Evolutionary conservation across 78 protist genomes (phyloP), one percentile per base, ranked within the genome.

Genomic region (Dictyostelium citrinum): DNA sequence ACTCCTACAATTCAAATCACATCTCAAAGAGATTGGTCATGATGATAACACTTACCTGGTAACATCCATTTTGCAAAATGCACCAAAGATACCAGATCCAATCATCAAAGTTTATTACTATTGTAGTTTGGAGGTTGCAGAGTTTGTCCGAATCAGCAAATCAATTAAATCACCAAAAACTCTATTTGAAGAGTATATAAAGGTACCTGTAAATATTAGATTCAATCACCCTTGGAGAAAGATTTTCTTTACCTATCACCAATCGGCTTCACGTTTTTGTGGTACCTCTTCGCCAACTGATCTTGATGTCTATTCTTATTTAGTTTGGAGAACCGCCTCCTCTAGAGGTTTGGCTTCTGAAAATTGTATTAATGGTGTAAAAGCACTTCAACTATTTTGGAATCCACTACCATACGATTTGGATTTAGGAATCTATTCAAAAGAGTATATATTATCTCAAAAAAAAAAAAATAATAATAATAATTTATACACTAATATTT

Each of bases 211-310:
- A 9, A 11, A 17, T 12, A 41, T 35, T 67, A 39, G 93, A 67
- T 88, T 88, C 46, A 76, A 88, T 31, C 93, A 88, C 68, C 86
- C 84, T 33, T 88, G 93, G 93, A 88, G 93, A 88, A 64, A 78
- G 33, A 16, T 88, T 22, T 88, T 22, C 55, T 88, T 78, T 49
- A 8, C 67, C 17, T 88, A 67, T 14, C 45, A 43, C 11, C n/a
- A 41, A 16, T 58, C 72, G 17, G 78, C 93, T 10, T 41, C 81
- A 8, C 43, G 45, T 17, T 41, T 39, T n/a, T 17, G 31, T 11
- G 46, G 43, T 16, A n/a, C 33, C 6, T 43, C 39, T 0, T 43
- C 33, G 14, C 33, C 58, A 43, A 78, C 81, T 16, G 93, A 88
- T 46, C 60, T 88, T 1, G 93, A 88, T 67, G 80, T 88, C 5